Percentiles rank a stretch among this genome's conserved stretches.
Evolutionary conservation across 225 moss, liverwort and hornwort species (phyloP).

Genomic region (Polytrichum commune): DNA sequence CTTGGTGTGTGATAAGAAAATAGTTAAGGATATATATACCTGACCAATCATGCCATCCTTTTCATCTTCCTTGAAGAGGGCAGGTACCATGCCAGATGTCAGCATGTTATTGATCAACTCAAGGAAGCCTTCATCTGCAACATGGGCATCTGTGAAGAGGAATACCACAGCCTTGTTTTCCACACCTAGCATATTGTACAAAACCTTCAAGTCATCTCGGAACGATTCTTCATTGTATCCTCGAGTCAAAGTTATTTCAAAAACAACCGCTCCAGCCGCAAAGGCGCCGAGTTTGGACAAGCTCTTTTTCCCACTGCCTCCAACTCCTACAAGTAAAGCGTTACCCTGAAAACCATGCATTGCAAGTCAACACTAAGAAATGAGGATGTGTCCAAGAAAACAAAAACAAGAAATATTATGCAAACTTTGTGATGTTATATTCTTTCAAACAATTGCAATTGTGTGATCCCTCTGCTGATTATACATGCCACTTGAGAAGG

Average conservation of each 20-base stretch:
- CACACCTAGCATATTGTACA: slow-evolving; percentile 69
- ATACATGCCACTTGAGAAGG: too few relatives aligned
- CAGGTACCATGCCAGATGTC: slow-evolving; percentile 89
- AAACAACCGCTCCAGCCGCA: slow-evolving; percentile 60
- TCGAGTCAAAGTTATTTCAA: slow-evolving; percentile 76
- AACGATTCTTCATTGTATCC: slow-evolving; percentile 86
- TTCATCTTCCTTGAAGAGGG: slow-evolving; percentile 90
- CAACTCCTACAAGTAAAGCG: slow-evolving; percentile 83
- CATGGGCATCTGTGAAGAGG: slow-evolving; percentile 86
- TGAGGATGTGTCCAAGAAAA: too few relatives aligned
- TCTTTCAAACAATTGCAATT: too few relatives aligned
- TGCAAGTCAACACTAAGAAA: too few relatives aligned
- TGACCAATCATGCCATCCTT: slow-evolving; percentile 86
- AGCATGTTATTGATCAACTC: slow-evolving; percentile 94
- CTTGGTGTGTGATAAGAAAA: background rate
- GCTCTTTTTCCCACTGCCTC: slow-evolving; percentile 93
- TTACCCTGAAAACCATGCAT: slow-evolving; percentile 52
- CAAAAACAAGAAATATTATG: too few relatives aligned
- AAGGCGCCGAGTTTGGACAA: slow-evolving; percentile 78
- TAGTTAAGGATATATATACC: slow-evolving; percentile 14
- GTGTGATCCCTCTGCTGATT: too few relatives aligned
- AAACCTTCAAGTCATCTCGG: slow-evolving; percentile 66
- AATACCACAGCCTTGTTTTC: slow-evolving; percentile 68
- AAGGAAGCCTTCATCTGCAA: slow-evolving; percentile 74
- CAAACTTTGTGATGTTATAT: too few relatives aligned